Evolutionary conservation across 2,329 filamentous ascomycete species (phyloP), one percentile per base, ranked within the genome.

Genomic region (Neofusicoccum sp.): DNA sequence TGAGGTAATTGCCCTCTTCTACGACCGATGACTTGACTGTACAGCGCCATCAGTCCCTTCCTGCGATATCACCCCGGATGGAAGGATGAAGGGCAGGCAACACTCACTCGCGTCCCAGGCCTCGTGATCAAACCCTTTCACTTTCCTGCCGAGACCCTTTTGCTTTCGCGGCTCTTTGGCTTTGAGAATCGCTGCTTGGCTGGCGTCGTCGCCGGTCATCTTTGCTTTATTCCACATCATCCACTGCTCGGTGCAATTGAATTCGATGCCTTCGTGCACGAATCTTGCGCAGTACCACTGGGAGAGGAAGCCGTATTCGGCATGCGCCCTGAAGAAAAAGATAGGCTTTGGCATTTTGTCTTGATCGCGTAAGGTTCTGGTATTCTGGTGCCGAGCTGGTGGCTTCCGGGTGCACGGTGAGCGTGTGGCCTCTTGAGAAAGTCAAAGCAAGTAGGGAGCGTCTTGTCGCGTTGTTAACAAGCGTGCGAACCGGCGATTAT

Each of bases 211-310:
- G 0, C 68, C 69, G 61, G 79, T 79, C 0, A 77, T 59, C 36
- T 65, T 68, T 33, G 78, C 76, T 62, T 80, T 79, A n/a, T 72
- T 66, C n/a, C 77, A 71, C 78, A 79, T 79, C 77, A 80, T 80
- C 74, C 75, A 79, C 76, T 78, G 77, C 66, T 80, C 78, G 16
- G 76, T 71, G 1, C 72, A 75, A 4, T 65, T 63, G 63, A 79
- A 79, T 45, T 61, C 71, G 54, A 69, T 63, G 47, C 71, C 68
- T 36, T 68, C 73, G 24, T 62, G 62, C 1, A 66, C 54, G 67
- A 86, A 88, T 2, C 77, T 71, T n/a, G 74, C 78, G 54, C 73
- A 66, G 67, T 84, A 86, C 85, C 85, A 89, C 72, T 89, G 86
- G 0, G 81, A 85, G n/a, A 89, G 76, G 71, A 79, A 86, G 40